A percentile compares a stretch with the other conserved stretches of the same genome.
Conservation (phyloP, 805 yeast species). For the Wickerhamiella brachini region DNA sequence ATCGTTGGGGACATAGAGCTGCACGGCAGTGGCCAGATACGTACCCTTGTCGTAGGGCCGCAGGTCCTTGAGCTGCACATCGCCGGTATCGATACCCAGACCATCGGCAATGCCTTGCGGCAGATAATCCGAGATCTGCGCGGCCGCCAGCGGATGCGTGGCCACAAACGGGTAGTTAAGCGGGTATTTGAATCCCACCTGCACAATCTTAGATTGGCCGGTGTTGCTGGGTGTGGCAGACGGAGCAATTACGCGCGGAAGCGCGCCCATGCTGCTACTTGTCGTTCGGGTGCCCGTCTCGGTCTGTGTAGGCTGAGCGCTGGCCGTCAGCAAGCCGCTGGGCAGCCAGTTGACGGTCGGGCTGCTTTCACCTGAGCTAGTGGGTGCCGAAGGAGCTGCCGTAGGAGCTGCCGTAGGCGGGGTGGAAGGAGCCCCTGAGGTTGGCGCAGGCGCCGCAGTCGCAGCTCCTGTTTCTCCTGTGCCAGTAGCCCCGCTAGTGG, state of each 20-base stretch:
- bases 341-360: slow-evolving; percentile 30
- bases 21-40: slow-evolving; percentile 79
- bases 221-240: slow-evolving; percentile 20
- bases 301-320: slow-evolving; percentile 17
- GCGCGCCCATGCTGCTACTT: slow-evolving; percentile 7
- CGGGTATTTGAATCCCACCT: slow-evolving; percentile 63
- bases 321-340: slow-evolving; percentile 29
- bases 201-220: slow-evolving; percentile 43
- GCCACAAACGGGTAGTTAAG: slow-evolving; percentile 80
- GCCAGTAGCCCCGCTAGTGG: neutral
- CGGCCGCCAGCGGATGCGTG: slow-evolving; percentile 55
- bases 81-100: slow-evolving; percentile 29
- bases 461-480: neutral
- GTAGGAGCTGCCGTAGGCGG: slow-evolving; percentile 7
- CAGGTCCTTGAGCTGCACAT: slow-evolving; percentile 50
- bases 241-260: slow-evolving; percentile 78
- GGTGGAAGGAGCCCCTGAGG: slow-evolving; percentile 6
- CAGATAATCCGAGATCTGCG: slow-evolving; percentile 72
- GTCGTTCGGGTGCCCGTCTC: slow-evolving; percentile 8
- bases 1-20: slow-evolving; percentile 59
- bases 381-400: too few relatives aligned
- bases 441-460: slow-evolving; percentile 6
- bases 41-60: slow-evolving; percentile 48
- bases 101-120: slow-evolving; percentile 63
- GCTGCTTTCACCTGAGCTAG: too few relatives aligned